Percentiles rank a stretch among this genome's conserved stretches.
Conservation (phyloP, 2,329 filamentous ascomycete species). For the Hypomyces rosellus region DNA sequence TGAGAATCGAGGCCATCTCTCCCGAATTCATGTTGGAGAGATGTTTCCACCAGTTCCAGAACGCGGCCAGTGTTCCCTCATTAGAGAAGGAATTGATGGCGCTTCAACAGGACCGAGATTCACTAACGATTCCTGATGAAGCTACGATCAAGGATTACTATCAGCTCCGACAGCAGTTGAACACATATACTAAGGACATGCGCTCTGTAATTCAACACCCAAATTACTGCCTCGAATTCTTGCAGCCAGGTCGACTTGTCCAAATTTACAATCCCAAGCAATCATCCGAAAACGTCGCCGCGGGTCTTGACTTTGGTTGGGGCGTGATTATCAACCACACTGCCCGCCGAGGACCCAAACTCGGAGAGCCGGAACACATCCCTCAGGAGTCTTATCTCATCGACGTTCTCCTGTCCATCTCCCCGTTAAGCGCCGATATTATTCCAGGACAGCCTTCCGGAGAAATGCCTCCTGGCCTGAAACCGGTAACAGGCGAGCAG, state of each 20-base stretch:
- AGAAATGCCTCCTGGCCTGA: constrained; percentile 57
- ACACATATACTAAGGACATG: constrained; percentile 82
- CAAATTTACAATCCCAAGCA: constrained; percentile 67
- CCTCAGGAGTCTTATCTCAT: constrained; percentile 76
- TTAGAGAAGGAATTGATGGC: constrained; percentile 78
- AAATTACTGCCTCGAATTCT: constrained; percentile 73
- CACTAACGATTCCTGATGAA: constrained; percentile 77
- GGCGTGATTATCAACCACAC: constrained; percentile 76
- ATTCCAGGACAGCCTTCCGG: constrained; percentile 26
- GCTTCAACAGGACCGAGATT: constrained; percentile 67
- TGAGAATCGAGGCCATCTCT: constrained; percentile 97
- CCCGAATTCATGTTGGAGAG: constrained; percentile 98
- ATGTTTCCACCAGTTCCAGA: constrained; percentile 98
- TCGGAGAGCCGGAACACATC: constrained; percentile 59
- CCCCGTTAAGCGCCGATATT: constrained; percentile 43
- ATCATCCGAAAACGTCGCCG: constrained; percentile 33
- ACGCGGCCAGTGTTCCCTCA: constrained; percentile 75
- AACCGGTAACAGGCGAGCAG: constrained; percentile 23
- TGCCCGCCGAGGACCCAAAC: constrained; percentile 58
- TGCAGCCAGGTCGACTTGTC: constrained; percentile 83
- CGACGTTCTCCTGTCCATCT: constrained; percentile 67
- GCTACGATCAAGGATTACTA: constrained; percentile 90
- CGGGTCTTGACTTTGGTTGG: constrained; percentile 76
- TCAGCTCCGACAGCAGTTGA: constrained; percentile 76
- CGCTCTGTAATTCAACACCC: constrained; percentile 87